Base-by-base conservation (phyloP, 1,284 basidiomycete genomes). In the Sparassis latifolia region DNA sequence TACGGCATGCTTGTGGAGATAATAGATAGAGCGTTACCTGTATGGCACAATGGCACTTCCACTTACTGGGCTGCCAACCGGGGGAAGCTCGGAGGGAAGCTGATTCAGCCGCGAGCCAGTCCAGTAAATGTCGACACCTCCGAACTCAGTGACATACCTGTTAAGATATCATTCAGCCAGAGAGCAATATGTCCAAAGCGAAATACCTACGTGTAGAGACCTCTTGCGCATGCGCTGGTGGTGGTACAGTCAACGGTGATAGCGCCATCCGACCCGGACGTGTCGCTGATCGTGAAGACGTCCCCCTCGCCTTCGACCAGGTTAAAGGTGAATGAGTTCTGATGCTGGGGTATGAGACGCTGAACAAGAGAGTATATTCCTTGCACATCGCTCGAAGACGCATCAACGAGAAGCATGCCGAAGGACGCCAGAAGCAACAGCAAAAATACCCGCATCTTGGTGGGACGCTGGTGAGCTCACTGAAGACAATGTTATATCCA, bases 71-170 rank as follows among this genome's bases (percentile, higher is more conserved):
- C 53, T 50, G 6, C 68, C 66, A 12, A 73, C 55, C 10, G 59
- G 48, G 0, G 71, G 71, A 5, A 74, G 56, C 31, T 52, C 47
- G 2, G 54, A 0, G 0, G 69, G 62, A 9, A 74, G 62, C 32
- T 61, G 45, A 12, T 60, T 55, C 9, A 73, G 64, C 32, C 71
- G 66, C 6, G 70, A 74, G 3, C 71, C 70, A 1, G 72, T 71
- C 72, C 70, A 73, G 68, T 68, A 74, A 37, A 73, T 74, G 47
- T 73, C 71, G 5, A 72, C 66, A 2, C 65, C 62, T 5, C 65
- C 69, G 43, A 62, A 62, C 35, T 67, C 61, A 0, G 70, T 72
- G 30, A 71, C 58, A 51, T 74, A 73, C 1, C 71, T 74, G 20
- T 6, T 37, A 37, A 37, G 6, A 37, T 7, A 12, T 37, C 6